These are phyloP conservation scores for Adansonia grandidieri DNA, from an alignment of 441 rosid species.

Conservation along the genomic window DNA sequence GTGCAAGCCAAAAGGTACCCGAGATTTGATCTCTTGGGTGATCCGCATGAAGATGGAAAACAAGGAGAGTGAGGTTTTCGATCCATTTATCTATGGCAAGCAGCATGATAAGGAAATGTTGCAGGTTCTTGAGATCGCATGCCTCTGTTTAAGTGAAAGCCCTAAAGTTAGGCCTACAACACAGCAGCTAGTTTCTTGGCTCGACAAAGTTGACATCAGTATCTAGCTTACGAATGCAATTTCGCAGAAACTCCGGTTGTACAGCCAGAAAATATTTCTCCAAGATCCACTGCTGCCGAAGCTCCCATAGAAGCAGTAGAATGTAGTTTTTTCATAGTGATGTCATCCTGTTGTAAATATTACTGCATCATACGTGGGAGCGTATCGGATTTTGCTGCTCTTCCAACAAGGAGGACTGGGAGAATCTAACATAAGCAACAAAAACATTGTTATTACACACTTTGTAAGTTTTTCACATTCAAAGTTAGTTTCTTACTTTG, in stretches of 20 bases:
- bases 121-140: constrained; percentile 61
- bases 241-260: constrained; percentile 20
- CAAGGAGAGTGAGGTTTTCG: constrained; percentile 63
- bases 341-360: constrained; percentile 9
- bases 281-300: neutral
- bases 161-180: constrained; percentile 69
- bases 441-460: constrained; percentile 2
- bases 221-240: constrained; percentile 27
- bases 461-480: constrained; percentile 29
- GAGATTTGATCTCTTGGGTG: constrained; percentile 72
- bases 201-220: constrained; percentile 41
- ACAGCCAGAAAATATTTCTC: constrained; percentile 20
- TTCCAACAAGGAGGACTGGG: constrained; percentile 17
- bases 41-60: constrained; percentile 58
- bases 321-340: neutral
- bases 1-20: constrained; percentile 61
- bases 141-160: constrained; percentile 55
- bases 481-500: constrained; percentile 19
- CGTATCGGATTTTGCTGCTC: constrained; percentile 27
- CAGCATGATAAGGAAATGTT: constrained; percentile 59
- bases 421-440: constrained; percentile 28
- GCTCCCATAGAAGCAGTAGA: neutral
- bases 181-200: constrained; percentile 67
- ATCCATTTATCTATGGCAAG: constrained; percentile 51
- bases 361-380: constrained; percentile 6